These are phyloP conservation scores for Saccharomycopsis oosterbeekiorum DNA, from an alignment of 805 yeast genomes.

Conservation along the genomic window DNA sequence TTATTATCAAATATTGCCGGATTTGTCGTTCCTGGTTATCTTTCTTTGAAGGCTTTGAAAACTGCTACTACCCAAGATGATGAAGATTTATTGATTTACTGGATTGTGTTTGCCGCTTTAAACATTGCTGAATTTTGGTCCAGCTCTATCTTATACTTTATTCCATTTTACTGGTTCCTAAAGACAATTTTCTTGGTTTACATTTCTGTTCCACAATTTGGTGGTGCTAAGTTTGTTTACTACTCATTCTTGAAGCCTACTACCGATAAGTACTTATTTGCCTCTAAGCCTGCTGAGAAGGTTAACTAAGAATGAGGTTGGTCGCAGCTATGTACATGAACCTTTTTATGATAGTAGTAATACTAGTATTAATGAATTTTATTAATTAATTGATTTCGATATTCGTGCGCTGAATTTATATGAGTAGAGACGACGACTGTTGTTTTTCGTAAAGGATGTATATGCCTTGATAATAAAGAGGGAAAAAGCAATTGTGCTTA, in stretches of 20 bases:
- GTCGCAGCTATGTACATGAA: too few species aligned
- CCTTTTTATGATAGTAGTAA: background rate
- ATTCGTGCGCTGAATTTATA: background rate
- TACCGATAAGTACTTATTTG: slow-evolving; percentile 29
- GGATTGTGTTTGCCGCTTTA: slow-evolving; percentile 96
- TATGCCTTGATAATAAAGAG: background rate
- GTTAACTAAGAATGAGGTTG: background rate
- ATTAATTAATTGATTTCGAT: background rate
- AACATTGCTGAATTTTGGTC: slow-evolving; percentile 95
- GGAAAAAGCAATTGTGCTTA: too few species aligned
- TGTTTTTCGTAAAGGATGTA: background rate
- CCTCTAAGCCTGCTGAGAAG: slow-evolving; percentile 10
- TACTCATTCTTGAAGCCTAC: slow-evolving; percentile 57
- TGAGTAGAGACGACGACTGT: too few species aligned
- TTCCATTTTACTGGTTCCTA: slow-evolving; percentile 93
- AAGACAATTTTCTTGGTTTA: slow-evolving; percentile 82
- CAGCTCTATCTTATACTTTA: slow-evolving; percentile 82
- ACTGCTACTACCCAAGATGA: slow-evolving; percentile 66
- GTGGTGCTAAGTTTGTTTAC: slow-evolving; percentile 78
- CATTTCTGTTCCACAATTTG: slow-evolving; percentile 78
- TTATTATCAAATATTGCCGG: slow-evolving; percentile 88
- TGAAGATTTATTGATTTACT: slow-evolving; percentile 81
- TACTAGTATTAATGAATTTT: background rate
- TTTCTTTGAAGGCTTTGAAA: slow-evolving; percentile 74
- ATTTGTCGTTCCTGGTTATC: slow-evolving; percentile 82